Percentiles rank a stretch among this genome's conserved stretches.
Conservation (phyloP, 2,329 filamentous ascomycete genomes). For the Cordyceps javanica region DNA sequence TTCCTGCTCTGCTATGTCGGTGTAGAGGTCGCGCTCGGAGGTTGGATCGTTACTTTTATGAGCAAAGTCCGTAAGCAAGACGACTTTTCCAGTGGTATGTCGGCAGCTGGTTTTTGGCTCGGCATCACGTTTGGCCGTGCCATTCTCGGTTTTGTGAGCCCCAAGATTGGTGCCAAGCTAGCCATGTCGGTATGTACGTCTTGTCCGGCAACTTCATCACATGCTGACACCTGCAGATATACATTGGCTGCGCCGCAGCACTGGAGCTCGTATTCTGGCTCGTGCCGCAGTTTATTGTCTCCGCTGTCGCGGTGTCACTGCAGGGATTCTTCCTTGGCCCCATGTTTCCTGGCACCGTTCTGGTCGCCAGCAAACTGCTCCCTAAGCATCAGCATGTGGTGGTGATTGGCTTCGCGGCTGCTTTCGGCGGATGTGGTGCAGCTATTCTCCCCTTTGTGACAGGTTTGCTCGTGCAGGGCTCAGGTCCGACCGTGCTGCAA, state of each 20-base stretch:
- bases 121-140: constrained; percentile 69
- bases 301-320: constrained; percentile 62
- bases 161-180: constrained; percentile 61
- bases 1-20: constrained; percentile 76
- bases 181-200: constrained; percentile 37
- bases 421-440: constrained; percentile 67
- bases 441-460: constrained; percentile 61
- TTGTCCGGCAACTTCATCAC: not conserved
- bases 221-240: constrained; percentile 35
- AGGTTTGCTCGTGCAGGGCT: constrained; percentile 56
- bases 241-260: constrained; percentile 57
- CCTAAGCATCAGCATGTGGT: constrained; percentile 69
- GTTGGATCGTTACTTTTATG: constrained; percentile 85
- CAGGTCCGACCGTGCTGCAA: constrained; percentile 50
- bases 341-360: constrained; percentile 66
- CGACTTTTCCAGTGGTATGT: constrained; percentile 66
- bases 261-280: constrained; percentile 75
- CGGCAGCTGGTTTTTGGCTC: constrained; percentile 75
- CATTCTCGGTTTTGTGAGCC: constrained; percentile 67
- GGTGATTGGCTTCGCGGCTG: constrained; percentile 70
- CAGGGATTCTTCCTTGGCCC: constrained; percentile 78
- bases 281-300: constrained; percentile 70
- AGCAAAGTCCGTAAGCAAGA: constrained; percentile 63
- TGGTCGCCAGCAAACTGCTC: constrained; percentile 62
- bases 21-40: constrained; percentile 67